phyloP scores from a whole-genome alignment of 2,329 filamentous ascomycete species.

The Thelonectria discophora region DNA sequence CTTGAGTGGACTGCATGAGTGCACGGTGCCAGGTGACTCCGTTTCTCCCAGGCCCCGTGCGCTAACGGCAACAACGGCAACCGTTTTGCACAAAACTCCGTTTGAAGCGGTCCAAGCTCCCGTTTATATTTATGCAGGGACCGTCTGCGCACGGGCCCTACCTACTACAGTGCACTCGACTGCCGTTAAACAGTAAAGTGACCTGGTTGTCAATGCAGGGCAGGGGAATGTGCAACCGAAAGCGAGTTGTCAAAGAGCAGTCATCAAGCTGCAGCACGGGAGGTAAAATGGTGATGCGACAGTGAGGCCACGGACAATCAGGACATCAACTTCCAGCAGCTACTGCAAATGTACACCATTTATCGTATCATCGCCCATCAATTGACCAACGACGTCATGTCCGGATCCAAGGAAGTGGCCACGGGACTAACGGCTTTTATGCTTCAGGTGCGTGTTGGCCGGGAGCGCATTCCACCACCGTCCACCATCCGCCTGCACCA shows the following conservation, averaged over 20 bases:
- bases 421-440: neutral
- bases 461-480: neutral
- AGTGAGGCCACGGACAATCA: neutral
- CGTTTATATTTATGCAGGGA: neutral
- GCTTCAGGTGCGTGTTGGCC: neutral
- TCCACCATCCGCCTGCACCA: neutral
- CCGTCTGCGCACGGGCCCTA: neutral
- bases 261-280: neutral
- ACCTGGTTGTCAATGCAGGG: neutral
- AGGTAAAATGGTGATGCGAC: neutral
- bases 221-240: neutral
- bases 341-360: neutral
- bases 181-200: neutral
- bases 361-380: neutral
- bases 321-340: neutral
- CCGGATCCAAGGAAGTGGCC: neutral
- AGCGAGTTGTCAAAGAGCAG: neutral
- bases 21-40: neutral
- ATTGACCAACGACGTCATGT: neutral
- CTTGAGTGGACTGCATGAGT: too few relatives aligned
- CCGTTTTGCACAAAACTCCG: slow-evolving; percentile 9
- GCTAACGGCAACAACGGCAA: neutral
- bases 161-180: neutral
- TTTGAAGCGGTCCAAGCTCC: neutral
- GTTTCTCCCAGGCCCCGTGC: neutral